Base-by-base conservation (phyloP, 176 grass and related monocot species). In the Musa schizocarpa region DNA sequence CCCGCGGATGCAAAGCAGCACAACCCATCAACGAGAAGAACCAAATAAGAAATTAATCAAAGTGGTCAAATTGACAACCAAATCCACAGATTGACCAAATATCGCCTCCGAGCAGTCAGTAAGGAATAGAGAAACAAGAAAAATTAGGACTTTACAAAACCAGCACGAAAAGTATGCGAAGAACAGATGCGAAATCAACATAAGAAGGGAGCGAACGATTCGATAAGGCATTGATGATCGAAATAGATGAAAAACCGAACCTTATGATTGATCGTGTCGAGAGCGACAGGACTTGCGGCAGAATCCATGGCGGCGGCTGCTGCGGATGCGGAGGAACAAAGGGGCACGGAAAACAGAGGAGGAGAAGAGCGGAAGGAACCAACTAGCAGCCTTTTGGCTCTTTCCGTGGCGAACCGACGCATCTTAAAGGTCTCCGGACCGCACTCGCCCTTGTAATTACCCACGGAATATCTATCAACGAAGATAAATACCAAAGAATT, bases 261-360 rank as follows among this genome's bases (percentile, higher is more conserved):
- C 84, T 82, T 86, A 11, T 79, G 84, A 16, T 86, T 86, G 11
- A 86, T 57, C 29, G 79, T 78, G 10, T 81, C 79, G 5, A 81
- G 57, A 24, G 84, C 74, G 63, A 86, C 74, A 13, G 73, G 11
- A 65, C 63, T 52, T 53, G 55, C 53, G 1, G 62, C 14, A 13
- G 72, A 73, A 66, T 61, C 70, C 68, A 74, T 68, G 24, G 79
- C 14, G 17, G 21, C 76, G 17, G 56, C 34, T 0, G 77, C 57
- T 49, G 63, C 55, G 25, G 64, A 24, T 19, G 55, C 1, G 2
- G 50, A 56, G 65, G 64, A 71, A 55, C 17, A 19, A 69, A 50
- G 29, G 11, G 70, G 26, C 20, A n/a, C 19, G 52, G 25, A 58
- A 8, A 48, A 9, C 49, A 66, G 54, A 34, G 64, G 1, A 12